These are phyloP conservation scores for Taphrina deformans DNA, from an alignment of 1,139 yeast species.

Conservation along the genomic window DNA sequence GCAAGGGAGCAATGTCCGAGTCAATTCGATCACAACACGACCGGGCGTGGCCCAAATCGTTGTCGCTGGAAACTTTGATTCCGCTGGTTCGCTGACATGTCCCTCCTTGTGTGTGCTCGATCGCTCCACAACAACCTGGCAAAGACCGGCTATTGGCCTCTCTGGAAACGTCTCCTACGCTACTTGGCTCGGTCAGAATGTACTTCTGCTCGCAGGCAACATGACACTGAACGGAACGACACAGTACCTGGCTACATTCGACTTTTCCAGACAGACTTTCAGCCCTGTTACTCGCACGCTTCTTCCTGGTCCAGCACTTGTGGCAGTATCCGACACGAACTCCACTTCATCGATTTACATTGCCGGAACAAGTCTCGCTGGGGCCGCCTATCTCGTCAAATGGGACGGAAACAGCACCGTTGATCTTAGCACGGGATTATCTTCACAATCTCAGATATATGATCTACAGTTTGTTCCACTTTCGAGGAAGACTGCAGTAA, in stretches of 20 bases:
- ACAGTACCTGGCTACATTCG: conserved; percentile 55
- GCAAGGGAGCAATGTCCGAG: conserved; percentile 46
- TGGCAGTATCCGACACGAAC: conserved; percentile 55
- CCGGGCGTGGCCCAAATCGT: conserved; percentile 56
- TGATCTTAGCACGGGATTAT: conserved; percentile 47
- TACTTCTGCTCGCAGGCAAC: conserved; percentile 65
- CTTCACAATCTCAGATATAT: conserved; percentile 42
- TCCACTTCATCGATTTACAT: conserved; percentile 55
- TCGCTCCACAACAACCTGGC: conserved; percentile 58
- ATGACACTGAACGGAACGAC: conserved; percentile 50
- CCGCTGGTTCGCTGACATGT: conserved; percentile 63
- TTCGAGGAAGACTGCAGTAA: conserved; percentile 42
- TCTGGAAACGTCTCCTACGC: conserved; percentile 60
- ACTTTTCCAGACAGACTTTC: conserved; percentile 50
- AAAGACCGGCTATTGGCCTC: conserved; percentile 50
- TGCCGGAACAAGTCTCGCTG: conserved; percentile 52
- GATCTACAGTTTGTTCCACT: conserved; percentile 46
- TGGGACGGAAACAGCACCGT: conserved; percentile 43
- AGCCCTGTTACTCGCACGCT: conserved; percentile 41
- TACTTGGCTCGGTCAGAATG: conserved; percentile 54
- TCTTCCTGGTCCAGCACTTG: conserved; percentile 51
- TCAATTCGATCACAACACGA: conserved; percentile 58
- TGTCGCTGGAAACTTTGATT: conserved; percentile 74
- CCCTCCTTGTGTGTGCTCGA: conserved; percentile 68
- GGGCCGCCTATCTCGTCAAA: conserved; percentile 43